Evolutionary conservation across 2,329 filamentous ascomycete species (phyloP).

Genomic region (Monosporascus sp.): DNA sequence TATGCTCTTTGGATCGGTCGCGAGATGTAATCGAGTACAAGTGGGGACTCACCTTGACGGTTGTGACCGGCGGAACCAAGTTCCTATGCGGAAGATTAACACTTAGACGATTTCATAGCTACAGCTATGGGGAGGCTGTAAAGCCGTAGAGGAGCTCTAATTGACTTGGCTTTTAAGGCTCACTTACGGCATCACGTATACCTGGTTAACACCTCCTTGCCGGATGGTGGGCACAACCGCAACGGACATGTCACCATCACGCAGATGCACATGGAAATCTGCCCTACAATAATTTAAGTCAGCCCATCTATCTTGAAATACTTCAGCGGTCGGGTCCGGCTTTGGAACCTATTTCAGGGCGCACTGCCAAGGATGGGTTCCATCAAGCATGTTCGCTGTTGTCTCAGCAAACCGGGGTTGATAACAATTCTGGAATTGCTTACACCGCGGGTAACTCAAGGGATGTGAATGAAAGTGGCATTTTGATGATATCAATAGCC

Average conservation of each 20-base stretch:
- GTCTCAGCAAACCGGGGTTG: no score
- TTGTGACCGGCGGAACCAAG: conserved; percentile 46
- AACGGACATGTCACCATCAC: conserved; percentile 47
- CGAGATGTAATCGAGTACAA: no score
- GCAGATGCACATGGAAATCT: conserved; percentile 40
- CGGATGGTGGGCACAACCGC: conserved; percentile 45
- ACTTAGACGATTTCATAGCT: neutral
- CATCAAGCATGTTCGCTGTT: no score
- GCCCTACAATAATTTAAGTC: neutral
- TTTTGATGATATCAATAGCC: neutral
- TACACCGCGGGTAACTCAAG: neutral
- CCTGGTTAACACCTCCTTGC: conserved; percentile 45
- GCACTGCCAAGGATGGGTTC: no score
- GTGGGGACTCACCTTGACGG: conserved; percentile 15
- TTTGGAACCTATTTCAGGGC: no score
- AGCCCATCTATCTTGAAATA: neutral
- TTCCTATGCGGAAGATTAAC: conserved; percentile 24
- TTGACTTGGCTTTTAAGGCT: neutral
- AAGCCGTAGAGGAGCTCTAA: neutral
- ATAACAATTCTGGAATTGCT: neutral
- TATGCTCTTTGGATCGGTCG: no score
- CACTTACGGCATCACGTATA: conserved; percentile 44
- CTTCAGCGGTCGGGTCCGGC: neutral
- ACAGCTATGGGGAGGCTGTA: no score
- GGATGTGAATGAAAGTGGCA: neutral